Conservation (phyloP, 345 rosid species). For the Litchi chinensis region DNA sequence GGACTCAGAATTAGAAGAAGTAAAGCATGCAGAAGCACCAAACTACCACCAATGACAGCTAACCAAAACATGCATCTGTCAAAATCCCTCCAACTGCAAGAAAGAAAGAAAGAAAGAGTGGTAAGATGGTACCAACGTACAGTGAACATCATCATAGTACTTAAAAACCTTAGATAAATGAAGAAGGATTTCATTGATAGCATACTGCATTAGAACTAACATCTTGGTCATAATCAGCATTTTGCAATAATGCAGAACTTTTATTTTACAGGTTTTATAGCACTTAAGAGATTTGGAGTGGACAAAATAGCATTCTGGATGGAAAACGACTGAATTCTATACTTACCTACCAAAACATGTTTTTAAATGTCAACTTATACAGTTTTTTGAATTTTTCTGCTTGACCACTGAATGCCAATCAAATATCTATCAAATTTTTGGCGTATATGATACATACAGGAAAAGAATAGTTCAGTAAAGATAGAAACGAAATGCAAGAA, state of each 20-base stretch:
- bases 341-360: background rate
- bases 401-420: background rate
- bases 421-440: background rate
- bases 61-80: slow-evolving; percentile 90
- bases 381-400: background rate
- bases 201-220: no score
- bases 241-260: no score
- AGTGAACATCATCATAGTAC: background rate
- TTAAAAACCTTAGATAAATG: background rate
- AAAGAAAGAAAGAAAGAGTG: slow-evolving; percentile 10
- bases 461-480: slow-evolving; percentile 2
- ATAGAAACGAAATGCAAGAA: slow-evolving; percentile 8
- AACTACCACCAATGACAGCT: slow-evolving; percentile 68
- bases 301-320: background rate
- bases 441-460: background rate
- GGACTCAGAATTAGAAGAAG: slow-evolving; percentile 46
- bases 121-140: slow-evolving; percentile 10
- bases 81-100: slow-evolving; percentile 82
- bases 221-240: no score
- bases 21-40: slow-evolving; percentile 61
- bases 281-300: background rate
- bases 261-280: background rate
- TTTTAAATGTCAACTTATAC: background rate
- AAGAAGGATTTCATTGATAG: no score
- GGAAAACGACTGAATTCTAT: background rate